Conservation (phyloP, 1,284 basidiomycete species). For the Sparassis latifolia region DNA sequence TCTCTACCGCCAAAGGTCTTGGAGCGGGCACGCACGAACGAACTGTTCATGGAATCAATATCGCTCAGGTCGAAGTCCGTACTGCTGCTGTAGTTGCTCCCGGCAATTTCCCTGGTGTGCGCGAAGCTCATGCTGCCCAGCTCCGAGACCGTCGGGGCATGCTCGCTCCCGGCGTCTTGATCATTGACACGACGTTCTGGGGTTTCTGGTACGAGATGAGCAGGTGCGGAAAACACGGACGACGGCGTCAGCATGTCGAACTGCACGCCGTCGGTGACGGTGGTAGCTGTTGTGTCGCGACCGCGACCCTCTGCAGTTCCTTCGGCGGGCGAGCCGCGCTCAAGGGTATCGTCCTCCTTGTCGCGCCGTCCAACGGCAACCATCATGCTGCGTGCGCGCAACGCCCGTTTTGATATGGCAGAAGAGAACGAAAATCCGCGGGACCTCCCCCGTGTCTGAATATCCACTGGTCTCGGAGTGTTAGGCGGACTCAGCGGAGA, state of each 20-base stretch:
- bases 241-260: conserved; percentile 14
- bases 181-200: not conserved
- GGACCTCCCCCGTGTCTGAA: conserved; percentile 12
- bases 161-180: conserved; percentile 1
- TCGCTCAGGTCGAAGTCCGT: not conserved
- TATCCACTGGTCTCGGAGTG: not conserved
- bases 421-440: conserved; percentile 25
- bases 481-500: not conserved
- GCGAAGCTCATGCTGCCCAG: conserved; percentile 28
- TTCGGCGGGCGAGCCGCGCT: not conserved
- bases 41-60: not conserved
- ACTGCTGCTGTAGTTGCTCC: not conserved
- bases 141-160: conserved; percentile 14
- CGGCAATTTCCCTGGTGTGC: not conserved
- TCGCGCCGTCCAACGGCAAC: conserved; percentile 8
- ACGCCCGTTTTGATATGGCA: conserved; percentile 18
- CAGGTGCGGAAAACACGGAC: not conserved
- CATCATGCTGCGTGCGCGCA: conserved; percentile 15
- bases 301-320: conserved; percentile 1
- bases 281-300: conserved; percentile 5
- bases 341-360: conserved; percentile 1
- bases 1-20: not conserved
- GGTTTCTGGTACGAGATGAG: not conserved
- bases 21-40: not conserved
- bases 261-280: conserved; percentile 12